A percentile compares a stretch with the other conserved stretches of the same genome.
phyloP scores from a whole-genome alignment of 2,329 filamentous ascomycete genomes.

The Pseudogymnoascus sp. region DNA sequence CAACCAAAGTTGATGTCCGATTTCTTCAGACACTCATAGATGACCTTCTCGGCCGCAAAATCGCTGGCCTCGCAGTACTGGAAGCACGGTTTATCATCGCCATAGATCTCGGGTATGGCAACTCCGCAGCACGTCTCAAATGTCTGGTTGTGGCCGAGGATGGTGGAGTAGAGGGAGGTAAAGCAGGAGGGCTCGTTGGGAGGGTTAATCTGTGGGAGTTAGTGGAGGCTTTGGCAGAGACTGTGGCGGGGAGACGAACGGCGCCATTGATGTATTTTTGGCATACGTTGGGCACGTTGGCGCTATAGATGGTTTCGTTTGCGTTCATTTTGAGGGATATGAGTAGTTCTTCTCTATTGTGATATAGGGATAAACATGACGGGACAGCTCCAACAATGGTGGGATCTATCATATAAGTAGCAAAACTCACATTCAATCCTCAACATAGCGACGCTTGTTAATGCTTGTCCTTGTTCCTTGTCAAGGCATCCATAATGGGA shows the following conservation, averaged over 20 bases:
- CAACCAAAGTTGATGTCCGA: neutral
- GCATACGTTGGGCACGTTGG: neutral
- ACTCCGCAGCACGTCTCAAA: neutral
- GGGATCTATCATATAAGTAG: neutral
- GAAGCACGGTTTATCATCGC: neutral
- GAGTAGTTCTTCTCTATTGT: neutral
- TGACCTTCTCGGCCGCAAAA: neutral
- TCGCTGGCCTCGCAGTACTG: neutral
- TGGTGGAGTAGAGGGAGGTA: neutral
- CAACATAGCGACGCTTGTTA: neutral
- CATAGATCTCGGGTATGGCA: neutral
- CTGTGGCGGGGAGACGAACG: neutral
- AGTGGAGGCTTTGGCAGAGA: neutral
- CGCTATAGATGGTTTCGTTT: neutral
- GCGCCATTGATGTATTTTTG: neutral
- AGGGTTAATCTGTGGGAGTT: neutral
- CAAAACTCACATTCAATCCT: neutral
- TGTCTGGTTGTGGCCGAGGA: neutral
- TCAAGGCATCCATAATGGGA: no score
- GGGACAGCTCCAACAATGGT: neutral
- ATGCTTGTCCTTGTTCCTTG: no score
- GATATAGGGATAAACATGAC: neutral
- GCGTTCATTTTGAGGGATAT: neutral
- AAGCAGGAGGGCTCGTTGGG: neutral
- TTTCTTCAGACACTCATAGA: neutral